A percentile compares a stretch with the other conserved stretches of the same genome.
These are phyloP conservation scores for Backusella macrospora DNA, from an alignment of 192 early-diverging fungal genomes.

Conservation along the genomic window DNA sequence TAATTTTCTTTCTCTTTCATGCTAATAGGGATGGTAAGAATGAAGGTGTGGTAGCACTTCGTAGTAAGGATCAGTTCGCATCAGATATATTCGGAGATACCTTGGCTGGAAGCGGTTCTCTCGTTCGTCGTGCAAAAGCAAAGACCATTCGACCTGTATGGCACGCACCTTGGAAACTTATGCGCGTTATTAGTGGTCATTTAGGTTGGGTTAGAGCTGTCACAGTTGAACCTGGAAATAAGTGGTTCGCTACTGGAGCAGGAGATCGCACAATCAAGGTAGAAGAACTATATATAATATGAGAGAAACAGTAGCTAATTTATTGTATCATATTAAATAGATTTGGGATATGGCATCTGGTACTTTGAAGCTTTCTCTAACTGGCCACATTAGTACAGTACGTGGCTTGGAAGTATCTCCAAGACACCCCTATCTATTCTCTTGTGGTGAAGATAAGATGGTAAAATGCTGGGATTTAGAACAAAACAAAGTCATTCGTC, in stretches of 20 bases:
- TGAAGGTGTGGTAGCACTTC: slow-evolving; percentile 45
- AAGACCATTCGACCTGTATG: slow-evolving; percentile 75
- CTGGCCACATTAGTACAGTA: slow-evolving; percentile 95
- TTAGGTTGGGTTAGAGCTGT: slow-evolving; percentile 95
- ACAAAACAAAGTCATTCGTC: slow-evolving; percentile 97
- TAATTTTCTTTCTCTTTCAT: background rate
- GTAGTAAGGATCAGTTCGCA: slow-evolving; percentile 41
- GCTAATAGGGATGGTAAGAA: slow-evolving; percentile 27
- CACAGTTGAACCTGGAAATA: slow-evolving; percentile 92
- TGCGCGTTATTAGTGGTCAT: slow-evolving; percentile 97
- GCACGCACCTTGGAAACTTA: slow-evolving; percentile 99
- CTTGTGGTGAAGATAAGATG: slow-evolving; percentile 97
- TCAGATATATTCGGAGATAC: slow-evolving; percentile 47
- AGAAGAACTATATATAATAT: background rate
- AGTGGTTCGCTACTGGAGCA: slow-evolving; percentile 99
- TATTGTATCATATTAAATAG: slow-evolving; percentile 36
- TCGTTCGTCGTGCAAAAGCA: slow-evolving; percentile 56
- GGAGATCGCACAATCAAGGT: slow-evolving; percentile 97
- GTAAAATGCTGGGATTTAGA: slow-evolving; percentile 99
- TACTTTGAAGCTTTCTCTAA: slow-evolving; percentile 91
- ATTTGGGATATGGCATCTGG: slow-evolving; percentile 99
- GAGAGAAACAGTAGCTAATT: background rate
- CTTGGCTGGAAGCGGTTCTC: slow-evolving; percentile 43
- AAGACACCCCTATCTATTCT: slow-evolving; percentile 97
- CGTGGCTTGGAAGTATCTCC: slow-evolving; percentile 92